These are phyloP conservation scores for Achaetomiella virescens DNA, from an alignment of 495 filamentous ascomycete genomes.

Conservation along the genomic window DNA sequence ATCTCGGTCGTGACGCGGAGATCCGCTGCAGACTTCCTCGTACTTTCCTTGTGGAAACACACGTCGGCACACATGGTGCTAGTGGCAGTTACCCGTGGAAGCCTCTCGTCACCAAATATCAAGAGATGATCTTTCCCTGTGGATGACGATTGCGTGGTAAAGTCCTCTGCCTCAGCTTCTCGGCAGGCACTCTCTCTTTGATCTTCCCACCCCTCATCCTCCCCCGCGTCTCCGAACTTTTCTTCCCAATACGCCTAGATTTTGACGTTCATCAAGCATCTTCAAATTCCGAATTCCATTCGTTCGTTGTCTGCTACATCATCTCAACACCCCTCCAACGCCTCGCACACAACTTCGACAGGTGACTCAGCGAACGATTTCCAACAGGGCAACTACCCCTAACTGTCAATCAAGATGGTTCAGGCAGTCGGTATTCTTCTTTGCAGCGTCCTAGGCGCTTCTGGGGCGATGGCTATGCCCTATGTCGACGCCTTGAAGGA, in stretches of 20 bases:
- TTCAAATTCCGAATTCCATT: no score
- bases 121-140: neutral
- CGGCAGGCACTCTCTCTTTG: no score
- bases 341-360: neutral
- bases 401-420: constrained; percentile 10
- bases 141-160: neutral
- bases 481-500: constrained; percentile 6
- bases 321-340: neutral
- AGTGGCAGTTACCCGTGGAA: neutral
- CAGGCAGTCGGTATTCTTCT: neutral
- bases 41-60: constrained; percentile 1
- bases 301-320: no score
- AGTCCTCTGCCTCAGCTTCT: no score
- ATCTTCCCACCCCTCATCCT: no score
- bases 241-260: no score
- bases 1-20: neutral
- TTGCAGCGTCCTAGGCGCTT: neutral
- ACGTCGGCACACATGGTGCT: neutral
- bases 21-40: neutral
- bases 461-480: neutral
- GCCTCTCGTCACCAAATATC: neutral
- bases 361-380: no score
- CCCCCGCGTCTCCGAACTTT: no score
- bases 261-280: no score
- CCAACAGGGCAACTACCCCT: no score